These are phyloP conservation scores for Metschnikowia shivogae DNA, from an alignment of 805 yeast species.

Conservation along the genomic window DNA sequence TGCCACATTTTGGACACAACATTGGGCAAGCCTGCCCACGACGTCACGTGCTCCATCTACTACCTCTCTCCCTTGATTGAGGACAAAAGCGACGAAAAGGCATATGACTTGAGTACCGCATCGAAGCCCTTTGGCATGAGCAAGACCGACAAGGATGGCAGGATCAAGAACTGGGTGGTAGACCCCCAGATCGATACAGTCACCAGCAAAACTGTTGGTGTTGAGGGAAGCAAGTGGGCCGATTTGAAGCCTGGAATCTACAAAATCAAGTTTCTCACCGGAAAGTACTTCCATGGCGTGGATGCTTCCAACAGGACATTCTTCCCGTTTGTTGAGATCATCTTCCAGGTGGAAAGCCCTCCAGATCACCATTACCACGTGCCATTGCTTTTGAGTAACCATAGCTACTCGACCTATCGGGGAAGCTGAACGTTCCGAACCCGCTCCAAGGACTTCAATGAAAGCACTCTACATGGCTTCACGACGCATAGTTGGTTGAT, in stretches of 20 bases:
- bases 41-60: constrained; percentile 66
- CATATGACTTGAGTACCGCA: constrained; percentile 22
- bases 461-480: neutral
- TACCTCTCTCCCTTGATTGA: constrained; percentile 26
- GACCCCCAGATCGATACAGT: constrained; percentile 29
- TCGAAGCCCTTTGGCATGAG: constrained; percentile 57
- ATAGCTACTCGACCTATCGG: constrained; percentile 86
- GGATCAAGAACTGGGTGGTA: constrained; percentile 65
- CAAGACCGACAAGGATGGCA: constrained; percentile 74
- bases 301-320: constrained; percentile 46
- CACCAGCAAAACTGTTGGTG: constrained; percentile 25
- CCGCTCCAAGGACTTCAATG: neutral
- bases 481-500: neutral
- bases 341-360: constrained; percentile 61
- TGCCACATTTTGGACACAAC: constrained; percentile 89
- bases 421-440: constrained; percentile 49
- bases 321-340: constrained; percentile 84
- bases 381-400: constrained; percentile 78
- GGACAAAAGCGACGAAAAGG: constrained; percentile 23
- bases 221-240: constrained; percentile 39
- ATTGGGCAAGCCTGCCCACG: constrained; percentile 73
- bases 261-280: constrained; percentile 73
- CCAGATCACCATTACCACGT: constrained; percentile 85
- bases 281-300: constrained; percentile 50
- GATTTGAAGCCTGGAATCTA: constrained; percentile 58